Evolutionary conservation across 2,329 filamentous ascomycete genomes (phyloP), one percentile per base, ranked within the genome.

Genomic region (Neonectria neomacrospora): DNA sequence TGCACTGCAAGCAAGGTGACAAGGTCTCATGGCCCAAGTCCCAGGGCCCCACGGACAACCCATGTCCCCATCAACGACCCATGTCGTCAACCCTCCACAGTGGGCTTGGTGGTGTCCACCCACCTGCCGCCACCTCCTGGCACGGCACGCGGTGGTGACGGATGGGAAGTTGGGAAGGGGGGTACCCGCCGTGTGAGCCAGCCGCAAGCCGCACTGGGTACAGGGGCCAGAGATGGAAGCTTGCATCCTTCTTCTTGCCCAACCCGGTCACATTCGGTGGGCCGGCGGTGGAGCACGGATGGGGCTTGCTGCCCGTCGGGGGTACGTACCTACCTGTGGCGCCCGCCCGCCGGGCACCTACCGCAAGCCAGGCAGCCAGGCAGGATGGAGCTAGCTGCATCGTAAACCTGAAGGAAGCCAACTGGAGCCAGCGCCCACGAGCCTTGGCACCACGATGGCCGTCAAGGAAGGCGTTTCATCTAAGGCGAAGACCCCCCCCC

Each of bases 51-150:
- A 30, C 47, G 16, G 37, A 32, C 16, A 9, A 47, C 44, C 44
- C 44, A 28, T 47, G 44, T 47, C 23, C 34, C 55, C 30, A 45
- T 39, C 58, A 47, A 39, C 44, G 53, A 51, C 53, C 59, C 30
- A 47, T 47, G 48, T 44, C 56, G 59, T 54, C 42, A 57, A 58
- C 59, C 59, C 54, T 57, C 54, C 59, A 47, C 59, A 62, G 58
- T 47, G 54, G 60, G 59, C 16, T 48, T 54, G 47, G 32, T 37
- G 41, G 41, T 54, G 48, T 26, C 60, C 54, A 58, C 60, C 23
- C 42, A 50, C 54, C 50, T 58, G 54, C 59, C 54, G 60, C 60
- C 60, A 63, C 54, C 60, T 63, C 60, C 54, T 63, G 60, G 60
- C 48, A 47, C 54, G 23, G 54, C 14, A 37, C 34, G n/a, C 34